Percentiles rank a stretch among this genome's conserved stretches.
phyloP scores from a whole-genome alignment of 805 yeast species.

The Myxozyma geophila region DNA sequence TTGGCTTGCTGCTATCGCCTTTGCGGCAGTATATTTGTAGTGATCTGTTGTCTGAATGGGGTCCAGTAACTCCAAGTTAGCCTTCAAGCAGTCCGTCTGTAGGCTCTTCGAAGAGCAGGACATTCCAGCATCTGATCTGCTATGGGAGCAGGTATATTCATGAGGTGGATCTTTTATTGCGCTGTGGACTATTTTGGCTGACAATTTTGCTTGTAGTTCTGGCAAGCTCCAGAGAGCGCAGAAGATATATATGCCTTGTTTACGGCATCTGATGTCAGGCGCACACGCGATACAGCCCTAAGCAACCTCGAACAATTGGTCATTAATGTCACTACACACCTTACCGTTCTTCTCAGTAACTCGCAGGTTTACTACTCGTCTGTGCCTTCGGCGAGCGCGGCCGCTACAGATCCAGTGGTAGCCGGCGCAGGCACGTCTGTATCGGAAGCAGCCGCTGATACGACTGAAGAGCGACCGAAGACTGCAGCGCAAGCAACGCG shows the following conservation, averaged over 20 bases:
- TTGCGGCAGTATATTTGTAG: background rate
- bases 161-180: background rate
- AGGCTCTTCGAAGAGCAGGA: conserved; percentile 48
- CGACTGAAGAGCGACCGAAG: background rate
- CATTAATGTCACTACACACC: conserved; percentile 44
- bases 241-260: conserved; percentile 64
- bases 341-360: conserved; percentile 19
- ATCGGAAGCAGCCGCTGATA: background rate
- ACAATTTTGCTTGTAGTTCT: conserved; percentile 43
- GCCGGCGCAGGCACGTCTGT: background rate
- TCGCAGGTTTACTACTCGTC: conserved; percentile 20
- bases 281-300: conserved; percentile 61
- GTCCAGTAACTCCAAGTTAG: conserved; percentile 68
- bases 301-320: conserved; percentile 63
- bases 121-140: conserved; percentile 46
- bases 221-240: conserved; percentile 56
- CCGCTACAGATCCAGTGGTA: background rate
- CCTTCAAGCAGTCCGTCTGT: conserved; percentile 64
- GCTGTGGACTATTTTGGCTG: background rate
- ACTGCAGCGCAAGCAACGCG: conserved; percentile 26
- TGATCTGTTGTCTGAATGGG: conserved; percentile 56
- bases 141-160: conserved; percentile 48
- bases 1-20: background rate
- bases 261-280: conserved; percentile 60
- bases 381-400: background rate